Percentiles rank a stretch among this genome's conserved stretches.
These are phyloP conservation scores for Solanum medicagineum DNA, from an alignment of 257 asterid genomes.

Conservation along the genomic window DNA sequence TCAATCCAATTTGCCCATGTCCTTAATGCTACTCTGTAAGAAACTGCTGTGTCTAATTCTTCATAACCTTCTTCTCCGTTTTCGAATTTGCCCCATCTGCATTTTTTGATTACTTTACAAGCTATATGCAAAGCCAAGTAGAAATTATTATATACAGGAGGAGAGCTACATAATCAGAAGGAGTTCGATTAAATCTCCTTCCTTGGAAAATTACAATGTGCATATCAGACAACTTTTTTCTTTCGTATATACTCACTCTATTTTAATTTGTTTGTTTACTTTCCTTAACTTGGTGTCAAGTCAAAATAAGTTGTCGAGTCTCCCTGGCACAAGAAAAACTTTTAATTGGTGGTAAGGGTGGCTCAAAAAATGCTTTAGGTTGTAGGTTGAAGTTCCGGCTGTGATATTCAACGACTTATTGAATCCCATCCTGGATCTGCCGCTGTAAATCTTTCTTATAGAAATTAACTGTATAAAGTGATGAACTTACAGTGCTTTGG, in stretches of 20 bases:
- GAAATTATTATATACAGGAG: not conserved
- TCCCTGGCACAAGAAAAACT: not conserved
- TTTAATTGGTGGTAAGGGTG: not conserved
- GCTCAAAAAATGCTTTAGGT: not conserved
- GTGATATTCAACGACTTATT: not conserved
- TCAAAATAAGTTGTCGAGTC: not conserved
- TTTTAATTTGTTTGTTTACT: not conserved
- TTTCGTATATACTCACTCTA: not conserved
- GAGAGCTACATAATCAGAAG: not conserved
- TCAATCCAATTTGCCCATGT: conserved; percentile 98
- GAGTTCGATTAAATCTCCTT: not conserved
- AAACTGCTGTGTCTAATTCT: conserved; percentile 44
- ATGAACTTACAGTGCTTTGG: not conserved
- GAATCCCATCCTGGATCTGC: not conserved
- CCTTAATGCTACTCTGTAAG: conserved; percentile 57
- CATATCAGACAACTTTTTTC: not conserved
- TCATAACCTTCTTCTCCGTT: conserved; percentile 73
- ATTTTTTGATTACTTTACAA: not conserved
- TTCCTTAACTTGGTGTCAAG: too few species aligned
- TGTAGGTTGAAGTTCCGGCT: not conserved
- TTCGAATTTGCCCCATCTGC: conserved; percentile 81
- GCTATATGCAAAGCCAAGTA: not conserved
- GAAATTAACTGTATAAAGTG: not conserved
- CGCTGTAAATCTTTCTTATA: too few species aligned
- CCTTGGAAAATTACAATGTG: not conserved